These are phyloP conservation scores for Musa troglodytarum DNA, from an alignment of 176 grass and related monocot species.

Conservation along the genomic window DNA sequence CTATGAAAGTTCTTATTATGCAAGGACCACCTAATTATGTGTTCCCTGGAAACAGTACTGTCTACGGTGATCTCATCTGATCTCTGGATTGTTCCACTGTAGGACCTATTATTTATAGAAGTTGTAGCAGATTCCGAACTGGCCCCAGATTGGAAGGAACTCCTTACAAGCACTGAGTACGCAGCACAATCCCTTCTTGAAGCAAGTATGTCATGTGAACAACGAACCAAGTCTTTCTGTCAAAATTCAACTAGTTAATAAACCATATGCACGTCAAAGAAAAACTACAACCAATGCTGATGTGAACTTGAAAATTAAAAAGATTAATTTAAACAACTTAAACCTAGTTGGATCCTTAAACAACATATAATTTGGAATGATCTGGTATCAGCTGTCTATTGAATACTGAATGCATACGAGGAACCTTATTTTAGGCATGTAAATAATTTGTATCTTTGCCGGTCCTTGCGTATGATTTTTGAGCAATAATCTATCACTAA, in stretches of 20 bases:
- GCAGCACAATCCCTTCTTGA: slow-evolving; percentile 61
- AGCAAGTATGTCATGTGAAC: slow-evolving; percentile 86
- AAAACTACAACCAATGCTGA: too few species aligned
- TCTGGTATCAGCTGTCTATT: too few species aligned
- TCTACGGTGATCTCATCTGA: slow-evolving; percentile 95
- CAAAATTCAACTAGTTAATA: slow-evolving; percentile 15
- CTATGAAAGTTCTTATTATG: slow-evolving; percentile 46
- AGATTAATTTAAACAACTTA: too few species aligned
- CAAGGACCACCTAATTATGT: slow-evolving; percentile 56
- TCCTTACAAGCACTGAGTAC: slow-evolving; percentile 41
- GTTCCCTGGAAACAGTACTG: slow-evolving; percentile 74
- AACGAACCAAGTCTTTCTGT: slow-evolving; percentile 69
- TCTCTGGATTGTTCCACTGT: slow-evolving; percentile 73
- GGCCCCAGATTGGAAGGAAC: slow-evolving; percentile 46
- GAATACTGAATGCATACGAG: too few species aligned
- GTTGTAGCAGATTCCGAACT: slow-evolving; percentile 98
- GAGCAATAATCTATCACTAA: too few species aligned
- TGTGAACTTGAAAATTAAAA: too few species aligned
- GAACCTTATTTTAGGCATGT: too few species aligned
- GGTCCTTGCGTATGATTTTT: too few species aligned
- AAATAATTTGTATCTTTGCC: too few species aligned
- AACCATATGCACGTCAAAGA: neutral
- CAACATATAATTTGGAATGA: too few species aligned
- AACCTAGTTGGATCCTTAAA: too few species aligned
- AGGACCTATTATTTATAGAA: slow-evolving; percentile 95